Evolutionary conservation across 2,329 filamentous ascomycete species (phyloP).

Genomic region (Fusarium sp.): DNA sequence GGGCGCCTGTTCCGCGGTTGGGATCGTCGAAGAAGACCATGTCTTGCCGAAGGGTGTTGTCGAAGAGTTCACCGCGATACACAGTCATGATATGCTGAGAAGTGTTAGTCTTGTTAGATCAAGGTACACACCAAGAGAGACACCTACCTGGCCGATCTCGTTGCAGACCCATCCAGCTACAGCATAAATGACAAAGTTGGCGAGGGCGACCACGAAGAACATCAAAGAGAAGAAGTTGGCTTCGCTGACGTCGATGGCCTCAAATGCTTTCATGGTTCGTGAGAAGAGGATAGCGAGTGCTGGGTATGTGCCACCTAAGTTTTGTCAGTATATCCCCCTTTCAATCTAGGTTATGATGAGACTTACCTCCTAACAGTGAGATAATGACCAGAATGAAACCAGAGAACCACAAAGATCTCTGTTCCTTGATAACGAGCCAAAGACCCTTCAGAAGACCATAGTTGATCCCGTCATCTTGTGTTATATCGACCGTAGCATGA

Average conservation of each 20-base stretch:
- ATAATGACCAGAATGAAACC: slow-evolving; percentile 39
- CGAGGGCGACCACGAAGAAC: slow-evolving; percentile 67
- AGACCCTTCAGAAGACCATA: slow-evolving; percentile 50
- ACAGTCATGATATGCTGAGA: slow-evolving; percentile 49
- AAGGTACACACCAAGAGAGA: background rate
- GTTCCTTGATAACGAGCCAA: slow-evolving; percentile 49
- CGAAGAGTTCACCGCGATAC: slow-evolving; percentile 59
- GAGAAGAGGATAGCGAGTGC: slow-evolving; percentile 57
- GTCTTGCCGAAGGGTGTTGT: slow-evolving; percentile 66
- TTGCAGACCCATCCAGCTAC: slow-evolving; percentile 54
- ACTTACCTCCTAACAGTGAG: slow-evolving; percentile 48
- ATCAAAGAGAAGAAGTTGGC: slow-evolving; percentile 68
- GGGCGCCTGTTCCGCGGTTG: slow-evolving; percentile 54
- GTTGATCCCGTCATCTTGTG: slow-evolving; percentile 17
- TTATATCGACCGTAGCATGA: slow-evolving; percentile 30
- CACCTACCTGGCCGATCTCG: slow-evolving; percentile 51
- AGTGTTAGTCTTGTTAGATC: background rate
- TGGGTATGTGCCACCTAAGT: slow-evolving; percentile 55
- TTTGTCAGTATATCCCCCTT: background rate
- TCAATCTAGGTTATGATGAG: background rate
- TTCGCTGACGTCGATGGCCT: slow-evolving; percentile 47
- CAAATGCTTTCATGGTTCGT: slow-evolving; percentile 56
- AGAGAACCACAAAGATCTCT: slow-evolving; percentile 45
- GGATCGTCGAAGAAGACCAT: slow-evolving; percentile 61
- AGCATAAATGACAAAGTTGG: slow-evolving; percentile 59